Evolutionary conservation across 768 basidiomycete genomes (phyloP).

Genomic region (Austroboletus festivus): DNA sequence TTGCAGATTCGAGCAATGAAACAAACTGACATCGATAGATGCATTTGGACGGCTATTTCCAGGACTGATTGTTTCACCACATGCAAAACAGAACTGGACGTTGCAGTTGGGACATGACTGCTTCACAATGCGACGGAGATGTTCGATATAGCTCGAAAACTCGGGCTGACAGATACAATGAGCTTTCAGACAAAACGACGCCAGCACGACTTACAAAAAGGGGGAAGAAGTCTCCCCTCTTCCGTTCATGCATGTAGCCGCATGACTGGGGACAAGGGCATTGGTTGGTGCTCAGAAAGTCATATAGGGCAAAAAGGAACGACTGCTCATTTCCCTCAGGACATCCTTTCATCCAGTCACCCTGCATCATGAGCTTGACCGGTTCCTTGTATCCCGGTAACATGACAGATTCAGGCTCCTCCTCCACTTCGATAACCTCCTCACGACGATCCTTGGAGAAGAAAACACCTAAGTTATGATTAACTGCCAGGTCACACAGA

Average conservation of each 20-base stretch:
- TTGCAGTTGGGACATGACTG: constrained; percentile 63
- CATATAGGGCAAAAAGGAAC: constrained; percentile 82
- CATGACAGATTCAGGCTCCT: constrained; percentile 55
- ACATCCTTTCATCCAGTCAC: constrained; percentile 97
- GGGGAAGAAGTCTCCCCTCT: constrained; percentile 78
- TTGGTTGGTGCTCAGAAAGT: constrained; percentile 59
- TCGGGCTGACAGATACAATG: constrained; percentile 48
- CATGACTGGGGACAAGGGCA: constrained; percentile 77
- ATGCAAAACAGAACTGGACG: constrained; percentile 67
- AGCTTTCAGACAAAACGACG: constrained; percentile 4
- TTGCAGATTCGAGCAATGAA: constrained; percentile 88
- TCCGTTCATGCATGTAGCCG: constrained; percentile 55
- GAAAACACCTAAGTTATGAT: constrained; percentile 64
- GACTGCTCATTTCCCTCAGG: constrained; percentile 91
- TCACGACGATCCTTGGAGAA: constrained; percentile 93
- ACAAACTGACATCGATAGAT: constrained; percentile 55
- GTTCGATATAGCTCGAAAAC: constrained; percentile 66
- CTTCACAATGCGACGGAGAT: constrained; percentile 56
- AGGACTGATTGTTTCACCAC: constrained; percentile 60
- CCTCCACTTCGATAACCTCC: constrained; percentile 89
- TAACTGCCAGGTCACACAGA: constrained; percentile 1
- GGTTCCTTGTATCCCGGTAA: constrained; percentile 44
- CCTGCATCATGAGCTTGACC: constrained; percentile 75
- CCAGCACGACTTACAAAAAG: constrained; percentile 60
- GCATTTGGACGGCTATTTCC: constrained; percentile 44